These are phyloP conservation scores for Cryptosporidium andersoni DNA, from an alignment of 169 alveolate genomes.

Conservation along the genomic window DNA sequence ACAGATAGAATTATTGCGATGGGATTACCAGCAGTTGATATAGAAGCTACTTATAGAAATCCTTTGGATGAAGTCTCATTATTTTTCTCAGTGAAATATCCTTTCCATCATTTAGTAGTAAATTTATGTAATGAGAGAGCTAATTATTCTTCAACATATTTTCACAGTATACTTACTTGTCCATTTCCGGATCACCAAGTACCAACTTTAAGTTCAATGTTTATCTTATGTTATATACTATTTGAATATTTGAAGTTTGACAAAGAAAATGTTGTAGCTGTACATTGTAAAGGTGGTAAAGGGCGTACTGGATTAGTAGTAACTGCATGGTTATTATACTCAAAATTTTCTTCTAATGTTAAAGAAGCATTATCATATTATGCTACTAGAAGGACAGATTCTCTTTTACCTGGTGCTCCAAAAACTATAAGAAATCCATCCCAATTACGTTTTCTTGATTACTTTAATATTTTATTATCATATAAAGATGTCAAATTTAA, in stretches of 20 bases:
- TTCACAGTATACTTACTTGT: conserved; percentile 75
- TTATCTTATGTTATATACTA: conserved; percentile 82
- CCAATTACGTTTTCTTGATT: conserved; percentile 52
- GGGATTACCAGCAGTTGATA: conserved; percentile 89
- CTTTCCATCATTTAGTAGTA: conserved; percentile 82
- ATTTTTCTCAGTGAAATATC: conserved; percentile 83
- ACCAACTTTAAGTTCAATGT: conserved; percentile 79
- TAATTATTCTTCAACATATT: conserved; percentile 52
- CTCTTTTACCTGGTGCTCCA: conserved; percentile 37
- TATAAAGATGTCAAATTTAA: no score
- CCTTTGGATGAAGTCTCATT: conserved; percentile 84
- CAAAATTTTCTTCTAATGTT: conserved; percentile 71
- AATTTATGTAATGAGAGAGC: conserved; percentile 85
- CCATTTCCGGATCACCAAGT: conserved; percentile 86
- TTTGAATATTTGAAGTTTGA: conserved; percentile 75
- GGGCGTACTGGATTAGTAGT: conserved; percentile 92
- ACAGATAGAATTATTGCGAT: conserved; percentile 89
- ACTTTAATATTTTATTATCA: conserved; percentile 41
- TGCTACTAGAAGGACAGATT: conserved; percentile 75
- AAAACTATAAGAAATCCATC: conserved; percentile 68
- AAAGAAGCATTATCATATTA: conserved; percentile 77
- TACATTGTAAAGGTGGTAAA: conserved; percentile 92
- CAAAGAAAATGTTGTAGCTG: conserved; percentile 81
- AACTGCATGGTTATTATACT: conserved; percentile 81
- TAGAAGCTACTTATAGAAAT: conserved; percentile 86